phyloP scores from a whole-genome alignment of 805 yeast species.

The Jamesozyma hellenica region DNA sequence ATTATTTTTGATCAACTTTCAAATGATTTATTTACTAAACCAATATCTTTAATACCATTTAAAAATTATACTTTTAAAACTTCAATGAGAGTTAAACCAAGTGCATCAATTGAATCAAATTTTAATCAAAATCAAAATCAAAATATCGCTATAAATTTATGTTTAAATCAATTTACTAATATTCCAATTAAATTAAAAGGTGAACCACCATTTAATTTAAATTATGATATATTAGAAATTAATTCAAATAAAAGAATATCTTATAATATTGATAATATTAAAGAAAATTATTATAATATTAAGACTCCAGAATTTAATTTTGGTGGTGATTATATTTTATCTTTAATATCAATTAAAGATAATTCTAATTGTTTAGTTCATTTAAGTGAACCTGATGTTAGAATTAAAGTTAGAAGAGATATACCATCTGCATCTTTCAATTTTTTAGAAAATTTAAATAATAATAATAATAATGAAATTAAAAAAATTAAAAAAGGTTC shows the following conservation, averaged over 20 bases:
- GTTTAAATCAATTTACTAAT: constrained; percentile 37
- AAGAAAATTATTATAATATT: constrained; percentile 32
- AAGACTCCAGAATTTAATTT: constrained; percentile 42
- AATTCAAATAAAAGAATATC: constrained; percentile 39
- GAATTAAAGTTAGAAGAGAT: constrained; percentile 58
- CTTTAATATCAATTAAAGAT: constrained; percentile 59
- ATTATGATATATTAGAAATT: constrained; percentile 56
- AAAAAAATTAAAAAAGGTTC: constrained; percentile 54
- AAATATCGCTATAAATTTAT: constrained; percentile 26
- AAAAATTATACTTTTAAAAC: constrained; percentile 50
- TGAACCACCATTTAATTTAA: constrained; percentile 63
- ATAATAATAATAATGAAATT: constrained; percentile 31
- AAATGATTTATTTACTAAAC: constrained; percentile 51
- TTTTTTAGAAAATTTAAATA: constrained; percentile 27
- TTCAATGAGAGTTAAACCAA: constrained; percentile 62
- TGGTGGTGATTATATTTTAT: constrained; percentile 68
- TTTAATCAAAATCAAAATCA: constrained; percentile 5
- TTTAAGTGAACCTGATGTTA: constrained; percentile 51
- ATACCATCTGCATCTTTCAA: constrained; percentile 50
- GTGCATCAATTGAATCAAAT: constrained; percentile 33
- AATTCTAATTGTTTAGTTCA: constrained; percentile 71
- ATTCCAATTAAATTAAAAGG: constrained; percentile 64
- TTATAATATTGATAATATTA: constrained; percentile 34
- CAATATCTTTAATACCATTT: constrained; percentile 28
- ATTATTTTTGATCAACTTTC: constrained; percentile 56